These are phyloP conservation scores for Jacaranda mimosifolia DNA, from an alignment of 257 asterid genomes.

Conservation along the genomic window DNA sequence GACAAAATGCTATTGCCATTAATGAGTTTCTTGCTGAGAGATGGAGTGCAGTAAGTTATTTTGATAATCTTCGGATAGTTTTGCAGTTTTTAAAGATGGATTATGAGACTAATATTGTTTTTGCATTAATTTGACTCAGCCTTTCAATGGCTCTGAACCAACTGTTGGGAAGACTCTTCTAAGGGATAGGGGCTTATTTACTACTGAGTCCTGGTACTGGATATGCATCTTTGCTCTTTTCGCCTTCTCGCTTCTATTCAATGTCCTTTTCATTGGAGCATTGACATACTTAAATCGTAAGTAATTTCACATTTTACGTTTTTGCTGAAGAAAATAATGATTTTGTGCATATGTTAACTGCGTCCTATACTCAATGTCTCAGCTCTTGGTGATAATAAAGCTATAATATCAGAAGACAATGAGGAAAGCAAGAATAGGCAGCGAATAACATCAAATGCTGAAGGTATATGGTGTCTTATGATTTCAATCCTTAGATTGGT, in stretches of 20 bases:
- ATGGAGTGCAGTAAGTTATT: constrained; percentile 79
- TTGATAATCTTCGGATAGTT: neutral
- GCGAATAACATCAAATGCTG: constrained; percentile 28
- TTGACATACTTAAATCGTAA: constrained; percentile 79
- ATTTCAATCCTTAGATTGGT: neutral
- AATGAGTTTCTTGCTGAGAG: constrained; percentile 83
- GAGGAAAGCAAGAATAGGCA: constrained; percentile 42
- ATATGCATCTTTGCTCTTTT: constrained; percentile 71
- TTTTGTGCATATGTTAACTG: constrained; percentile 22
- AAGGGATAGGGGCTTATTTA: constrained; percentile 68
- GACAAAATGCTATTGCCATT: constrained; percentile 88
- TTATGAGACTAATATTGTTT: constrained; percentile 17
- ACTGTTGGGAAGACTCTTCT: constrained; percentile 90
- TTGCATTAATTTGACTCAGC: constrained; percentile 42
- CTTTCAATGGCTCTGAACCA: constrained; percentile 59
- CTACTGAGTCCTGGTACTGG: constrained; percentile 78
- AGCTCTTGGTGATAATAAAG: constrained; percentile 79
- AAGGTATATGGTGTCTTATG: constrained; percentile 48
- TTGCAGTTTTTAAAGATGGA: neutral
- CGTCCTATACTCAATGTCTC: constrained; percentile 30
- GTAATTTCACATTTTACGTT: constrained; percentile 23
- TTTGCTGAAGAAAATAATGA: constrained; percentile 7
- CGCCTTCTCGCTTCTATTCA: constrained; percentile 75
- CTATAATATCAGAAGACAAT: constrained; percentile 51
- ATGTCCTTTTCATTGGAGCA: constrained; percentile 71